These are phyloP conservation scores for Forsythia suspensa DNA, from an alignment of 257 asterid species.

Conservation along the genomic window DNA sequence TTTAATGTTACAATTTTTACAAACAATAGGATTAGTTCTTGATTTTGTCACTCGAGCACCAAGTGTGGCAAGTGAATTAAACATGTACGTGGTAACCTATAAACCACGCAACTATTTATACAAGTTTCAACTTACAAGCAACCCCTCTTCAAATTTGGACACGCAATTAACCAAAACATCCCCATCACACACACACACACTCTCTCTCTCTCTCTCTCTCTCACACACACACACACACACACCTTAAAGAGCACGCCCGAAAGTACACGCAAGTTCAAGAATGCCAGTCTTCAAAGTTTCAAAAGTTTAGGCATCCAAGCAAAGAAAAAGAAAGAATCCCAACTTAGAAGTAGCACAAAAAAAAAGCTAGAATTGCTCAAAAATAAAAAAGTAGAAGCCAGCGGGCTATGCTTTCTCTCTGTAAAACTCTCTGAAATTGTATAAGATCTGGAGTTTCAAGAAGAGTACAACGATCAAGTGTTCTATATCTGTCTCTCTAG, in stretches of 20 bases:
- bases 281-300: conserved; percentile 14
- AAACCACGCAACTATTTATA: neutral
- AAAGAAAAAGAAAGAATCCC: neutral
- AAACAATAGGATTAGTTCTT: no score
- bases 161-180: neutral
- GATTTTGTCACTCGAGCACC: no score
- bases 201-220: neutral
- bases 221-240: neutral
- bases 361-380: neutral
- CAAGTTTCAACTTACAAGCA: neutral
- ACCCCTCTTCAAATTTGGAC: neutral
- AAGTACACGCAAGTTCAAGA: neutral
- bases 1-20: no score
- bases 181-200: neutral
- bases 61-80: neutral
- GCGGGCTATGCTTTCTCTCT: neutral
- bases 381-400: neutral
- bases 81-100: neutral
- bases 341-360: no score
- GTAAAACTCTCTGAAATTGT: neutral
- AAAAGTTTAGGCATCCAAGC: conserved; percentile 12
- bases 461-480: neutral
- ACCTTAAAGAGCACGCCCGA: neutral
- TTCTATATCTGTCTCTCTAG: neutral
- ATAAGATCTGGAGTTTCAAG: neutral